These are phyloP conservation scores for Bocquillonia castaneifolia DNA, from an alignment of 441 rosid species.

Conservation along the genomic window DNA sequence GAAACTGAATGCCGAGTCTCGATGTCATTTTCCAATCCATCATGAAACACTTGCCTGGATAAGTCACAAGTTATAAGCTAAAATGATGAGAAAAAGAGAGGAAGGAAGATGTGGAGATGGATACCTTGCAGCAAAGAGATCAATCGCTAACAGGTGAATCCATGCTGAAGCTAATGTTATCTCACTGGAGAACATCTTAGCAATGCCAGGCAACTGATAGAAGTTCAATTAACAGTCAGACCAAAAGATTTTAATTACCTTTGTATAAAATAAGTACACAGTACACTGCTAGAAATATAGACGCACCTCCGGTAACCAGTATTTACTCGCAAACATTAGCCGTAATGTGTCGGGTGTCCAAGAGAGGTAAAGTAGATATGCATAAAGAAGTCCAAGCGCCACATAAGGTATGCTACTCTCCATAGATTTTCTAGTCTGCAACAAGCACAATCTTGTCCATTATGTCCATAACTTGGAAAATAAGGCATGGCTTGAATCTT, in stretches of 20 bases:
- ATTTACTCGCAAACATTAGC: slow-evolving; percentile 69
- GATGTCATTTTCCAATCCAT: slow-evolving; percentile 63
- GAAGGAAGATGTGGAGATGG: neutral
- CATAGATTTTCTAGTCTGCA: slow-evolving; percentile 74
- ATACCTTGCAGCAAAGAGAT: slow-evolving; percentile 92
- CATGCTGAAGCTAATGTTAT: slow-evolving; percentile 87
- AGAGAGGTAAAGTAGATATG: slow-evolving; percentile 64
- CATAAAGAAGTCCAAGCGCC: slow-evolving; percentile 59
- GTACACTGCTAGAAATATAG: too few relatives aligned
- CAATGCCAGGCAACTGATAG: slow-evolving; percentile 62
- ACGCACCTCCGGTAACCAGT: slow-evolving; percentile 82
- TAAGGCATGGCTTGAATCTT: neutral
- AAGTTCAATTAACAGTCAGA: neutral
- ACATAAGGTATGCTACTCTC: slow-evolving; percentile 61
- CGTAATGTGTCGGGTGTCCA: slow-evolving; percentile 74
- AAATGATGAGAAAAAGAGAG: neutral
- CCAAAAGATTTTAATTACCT: neutral
- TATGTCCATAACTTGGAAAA: slow-evolving; percentile 2
- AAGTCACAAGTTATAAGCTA: neutral
- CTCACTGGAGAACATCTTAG: slow-evolving; percentile 81
- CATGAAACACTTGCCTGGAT: slow-evolving; percentile 76
- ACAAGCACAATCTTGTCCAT: slow-evolving; percentile 3
- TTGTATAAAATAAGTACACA: neutral
- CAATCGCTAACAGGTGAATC: slow-evolving; percentile 83
- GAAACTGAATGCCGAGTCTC: slow-evolving; percentile 92